Conservation (phyloP, 257 asterid species). For the Prunella vulgaris region DNA sequence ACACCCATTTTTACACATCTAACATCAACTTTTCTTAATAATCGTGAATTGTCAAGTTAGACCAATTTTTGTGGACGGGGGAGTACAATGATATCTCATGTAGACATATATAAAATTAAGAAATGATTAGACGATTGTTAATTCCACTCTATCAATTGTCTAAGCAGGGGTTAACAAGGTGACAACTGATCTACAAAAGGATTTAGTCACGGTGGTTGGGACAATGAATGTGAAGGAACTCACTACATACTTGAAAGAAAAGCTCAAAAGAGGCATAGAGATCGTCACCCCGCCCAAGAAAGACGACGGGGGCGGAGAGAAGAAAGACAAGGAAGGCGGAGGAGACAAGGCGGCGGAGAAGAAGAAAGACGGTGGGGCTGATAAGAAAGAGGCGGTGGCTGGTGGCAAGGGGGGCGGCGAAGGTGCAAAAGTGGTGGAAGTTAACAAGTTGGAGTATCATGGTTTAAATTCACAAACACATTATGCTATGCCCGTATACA, state of each 20-base stretch:
- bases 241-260: slow-evolving; percentile 52
- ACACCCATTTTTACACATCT: too few species aligned
- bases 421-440: slow-evolving; percentile 33
- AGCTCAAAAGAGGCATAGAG: slow-evolving; percentile 51
- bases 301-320: slow-evolving; percentile 46
- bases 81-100: too few species aligned
- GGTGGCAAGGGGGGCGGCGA: slow-evolving; percentile 30
- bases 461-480: slow-evolving; percentile 43
- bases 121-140: too few species aligned
- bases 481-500: slow-evolving; percentile 49
- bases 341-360: slow-evolving; percentile 26
- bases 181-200: slow-evolving; percentile 47
- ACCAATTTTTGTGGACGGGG: too few species aligned
- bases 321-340: slow-evolving; percentile 29
- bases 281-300: slow-evolving; percentile 63
- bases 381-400: slow-evolving; percentile 16
- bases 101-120: too few species aligned
- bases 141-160: neutral
- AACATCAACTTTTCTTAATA: too few species aligned
- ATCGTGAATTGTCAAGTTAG: too few species aligned
- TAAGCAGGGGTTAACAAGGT: slow-evolving; percentile 62
- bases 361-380: slow-evolving; percentile 22
- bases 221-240: slow-evolving; percentile 75
- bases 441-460: slow-evolving; percentile 49
- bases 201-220: slow-evolving; percentile 67